phyloP scores from a whole-genome alignment of 345 rosid genomes.

The Aurinia saxatilis region DNA sequence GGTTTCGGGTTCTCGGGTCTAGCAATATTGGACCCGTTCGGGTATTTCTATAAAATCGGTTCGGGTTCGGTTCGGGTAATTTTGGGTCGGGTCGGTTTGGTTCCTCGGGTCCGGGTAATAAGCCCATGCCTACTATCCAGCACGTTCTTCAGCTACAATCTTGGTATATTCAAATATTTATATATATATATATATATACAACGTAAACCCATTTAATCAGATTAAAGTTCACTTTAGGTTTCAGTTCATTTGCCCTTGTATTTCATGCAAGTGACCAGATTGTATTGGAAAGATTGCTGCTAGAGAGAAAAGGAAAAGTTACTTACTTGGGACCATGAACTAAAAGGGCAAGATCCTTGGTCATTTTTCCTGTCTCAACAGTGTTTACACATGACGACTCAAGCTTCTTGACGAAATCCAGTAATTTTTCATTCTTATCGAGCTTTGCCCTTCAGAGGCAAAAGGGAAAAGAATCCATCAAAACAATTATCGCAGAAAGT shows the following conservation, averaged over 20 bases:
- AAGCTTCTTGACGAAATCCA: constrained; percentile 72
- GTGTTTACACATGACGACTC: constrained; percentile 82
- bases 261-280: constrained; percentile 1
- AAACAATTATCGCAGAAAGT: not conserved
- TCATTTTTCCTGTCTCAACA: constrained; percentile 88
- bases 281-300: constrained; percentile 4
- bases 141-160: not conserved
- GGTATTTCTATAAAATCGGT: too few relatives aligned
- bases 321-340: constrained; percentile 78
- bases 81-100: too few relatives aligned
- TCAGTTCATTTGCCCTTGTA: not conserved
- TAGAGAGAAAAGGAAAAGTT: not conserved
- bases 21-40: too few relatives aligned
- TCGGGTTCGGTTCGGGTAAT: too few relatives aligned
- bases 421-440: constrained; percentile 63
- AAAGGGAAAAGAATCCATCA: not conserved
- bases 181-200: too few relatives aligned
- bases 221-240: not conserved
- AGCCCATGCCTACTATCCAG: too few relatives aligned
- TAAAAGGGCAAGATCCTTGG: constrained; percentile 92
- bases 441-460: constrained; percentile 64
- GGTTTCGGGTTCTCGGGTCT: too few relatives aligned
- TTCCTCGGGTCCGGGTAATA: too few relatives aligned
- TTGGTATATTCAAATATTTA: too few relatives aligned
- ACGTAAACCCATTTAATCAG: not conserved